A percentile compares a stretch with the other conserved stretches of the same genome.
These are phyloP conservation scores for Opeltia flavorubescens DNA, from an alignment of 495 filamentous ascomycete species.

Conservation along the genomic window DNA sequence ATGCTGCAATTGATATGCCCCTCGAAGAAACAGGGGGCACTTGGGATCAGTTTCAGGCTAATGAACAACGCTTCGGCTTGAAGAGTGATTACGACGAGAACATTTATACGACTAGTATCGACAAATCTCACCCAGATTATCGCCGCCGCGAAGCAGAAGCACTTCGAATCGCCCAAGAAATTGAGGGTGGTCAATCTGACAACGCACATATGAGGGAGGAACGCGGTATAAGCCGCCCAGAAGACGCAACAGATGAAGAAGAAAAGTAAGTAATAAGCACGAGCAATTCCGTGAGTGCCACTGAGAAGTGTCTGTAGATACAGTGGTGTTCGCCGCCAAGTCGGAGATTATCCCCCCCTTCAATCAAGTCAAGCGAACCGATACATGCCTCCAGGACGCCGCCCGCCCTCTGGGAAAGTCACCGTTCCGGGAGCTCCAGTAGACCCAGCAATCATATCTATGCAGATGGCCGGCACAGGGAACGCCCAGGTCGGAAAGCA, in stretches of 20 bases:
- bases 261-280: constrained; percentile 52
- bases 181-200: constrained; percentile 52
- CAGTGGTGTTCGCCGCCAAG: constrained; percentile 73
- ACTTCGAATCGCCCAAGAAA: constrained; percentile 76
- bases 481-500: constrained; percentile 25
- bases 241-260: constrained; percentile 68
- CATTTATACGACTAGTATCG: constrained; percentile 82
- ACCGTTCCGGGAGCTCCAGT: constrained; percentile 60
- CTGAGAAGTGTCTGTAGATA: constrained; percentile 38
- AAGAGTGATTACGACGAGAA: constrained; percentile 84
- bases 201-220: constrained; percentile 84
- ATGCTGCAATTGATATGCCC: constrained; percentile 46
- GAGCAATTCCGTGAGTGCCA: constrained; percentile 16
- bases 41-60: constrained; percentile 94
- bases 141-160: constrained; percentile 61
- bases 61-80: constrained; percentile 74
- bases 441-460: constrained; percentile 72
- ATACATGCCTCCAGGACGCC: constrained; percentile 79
- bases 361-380: constrained; percentile 50
- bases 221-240: constrained; percentile 51
- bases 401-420: constrained; percentile 58
- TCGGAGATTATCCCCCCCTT: constrained; percentile 52
- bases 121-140: constrained; percentile 69
- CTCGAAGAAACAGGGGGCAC: constrained; percentile 42
- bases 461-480: constrained; percentile 39